phyloP scores from a whole-genome alignment of 73 alveolate species.

The Tetrahymena thermophila region DNA sequence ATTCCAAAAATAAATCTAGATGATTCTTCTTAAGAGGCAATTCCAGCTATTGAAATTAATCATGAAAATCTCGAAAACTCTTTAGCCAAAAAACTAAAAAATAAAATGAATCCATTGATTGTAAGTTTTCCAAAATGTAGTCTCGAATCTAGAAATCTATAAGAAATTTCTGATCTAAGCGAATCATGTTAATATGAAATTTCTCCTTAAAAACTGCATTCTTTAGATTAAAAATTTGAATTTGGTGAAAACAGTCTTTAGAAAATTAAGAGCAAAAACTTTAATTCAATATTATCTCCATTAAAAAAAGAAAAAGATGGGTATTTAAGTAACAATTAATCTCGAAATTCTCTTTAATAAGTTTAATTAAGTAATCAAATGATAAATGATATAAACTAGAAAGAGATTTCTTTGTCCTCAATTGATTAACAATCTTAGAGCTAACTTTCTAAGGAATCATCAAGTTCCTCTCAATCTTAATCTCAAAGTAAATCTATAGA shows the following conservation, averaged over 20 bases:
- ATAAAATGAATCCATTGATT: not conserved
- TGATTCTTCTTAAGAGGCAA: not conserved
- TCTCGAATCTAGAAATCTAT: not conserved
- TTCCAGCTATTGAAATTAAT: not conserved
- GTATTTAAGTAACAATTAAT: not conserved
- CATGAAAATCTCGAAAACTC: not conserved
- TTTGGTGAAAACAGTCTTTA: not conserved
- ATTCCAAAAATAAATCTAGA: not conserved
- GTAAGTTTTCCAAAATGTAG: not conserved
- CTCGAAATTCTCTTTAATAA: not conserved
- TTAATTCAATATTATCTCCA: not conserved
- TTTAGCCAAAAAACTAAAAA: not conserved
- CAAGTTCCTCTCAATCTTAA: not conserved
- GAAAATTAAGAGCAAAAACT: not conserved
- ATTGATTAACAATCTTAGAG: not conserved
- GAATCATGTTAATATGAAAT: not conserved
- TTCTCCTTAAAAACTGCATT: not conserved
- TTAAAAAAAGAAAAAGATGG: not conserved
- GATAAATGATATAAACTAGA: not conserved
- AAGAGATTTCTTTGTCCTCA: not conserved
- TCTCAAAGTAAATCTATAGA: not conserved
- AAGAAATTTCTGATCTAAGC: not conserved
- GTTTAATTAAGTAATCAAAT: not conserved
- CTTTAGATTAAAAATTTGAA: not conserved
- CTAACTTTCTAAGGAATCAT: not conserved